Conservation (phyloP, 2,329 filamentous ascomycete species). For the Paecilomyces variotii region DNA sequence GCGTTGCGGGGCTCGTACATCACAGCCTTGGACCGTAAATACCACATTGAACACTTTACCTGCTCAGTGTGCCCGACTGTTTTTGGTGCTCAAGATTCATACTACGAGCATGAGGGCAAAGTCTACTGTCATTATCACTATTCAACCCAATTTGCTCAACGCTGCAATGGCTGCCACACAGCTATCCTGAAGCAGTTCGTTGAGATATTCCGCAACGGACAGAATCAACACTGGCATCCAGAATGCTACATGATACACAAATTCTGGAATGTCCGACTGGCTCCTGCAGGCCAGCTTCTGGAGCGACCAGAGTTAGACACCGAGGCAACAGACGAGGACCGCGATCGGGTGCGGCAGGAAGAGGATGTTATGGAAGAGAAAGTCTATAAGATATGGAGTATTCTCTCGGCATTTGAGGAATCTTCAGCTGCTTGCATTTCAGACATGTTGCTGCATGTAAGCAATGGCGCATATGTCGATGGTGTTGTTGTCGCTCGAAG, state of each 20-base stretch:
- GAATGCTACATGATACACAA: constrained; percentile 99
- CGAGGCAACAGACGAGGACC: constrained; percentile 58
- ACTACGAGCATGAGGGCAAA: constrained; percentile 93
- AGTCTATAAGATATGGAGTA: constrained; percentile 97
- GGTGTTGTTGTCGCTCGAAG: constrained; percentile 90
- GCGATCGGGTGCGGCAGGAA: constrained; percentile 68
- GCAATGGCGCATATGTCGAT: constrained; percentile 92
- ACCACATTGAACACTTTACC: constrained; percentile 98
- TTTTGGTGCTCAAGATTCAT: constrained; percentile 97
- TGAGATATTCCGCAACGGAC: constrained; percentile 94
- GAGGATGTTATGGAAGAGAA: constrained; percentile 97
- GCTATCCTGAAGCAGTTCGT: constrained; percentile 98
- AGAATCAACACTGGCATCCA: constrained; percentile 98
- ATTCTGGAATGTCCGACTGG: constrained; percentile 95
- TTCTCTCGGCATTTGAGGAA: constrained; percentile 92
- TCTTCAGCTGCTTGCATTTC: constrained; percentile 97
- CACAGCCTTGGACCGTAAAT: constrained; percentile 93
- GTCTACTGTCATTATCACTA: constrained; percentile 99
- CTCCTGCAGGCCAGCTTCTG: constrained; percentile 49
- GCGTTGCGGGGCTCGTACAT: constrained; percentile 96
- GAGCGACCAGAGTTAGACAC: constrained; percentile 39
- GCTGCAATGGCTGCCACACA: constrained; percentile 93
- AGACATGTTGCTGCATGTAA: constrained; percentile 97
- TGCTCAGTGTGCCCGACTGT: constrained; percentile 94
- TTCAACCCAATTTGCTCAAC: constrained; percentile 91